Evolutionary conservation across 2,329 filamentous ascomycete genomes (phyloP), one percentile per base, ranked within the genome.

Genomic region (Arthrobotrys musiformis): DNA sequence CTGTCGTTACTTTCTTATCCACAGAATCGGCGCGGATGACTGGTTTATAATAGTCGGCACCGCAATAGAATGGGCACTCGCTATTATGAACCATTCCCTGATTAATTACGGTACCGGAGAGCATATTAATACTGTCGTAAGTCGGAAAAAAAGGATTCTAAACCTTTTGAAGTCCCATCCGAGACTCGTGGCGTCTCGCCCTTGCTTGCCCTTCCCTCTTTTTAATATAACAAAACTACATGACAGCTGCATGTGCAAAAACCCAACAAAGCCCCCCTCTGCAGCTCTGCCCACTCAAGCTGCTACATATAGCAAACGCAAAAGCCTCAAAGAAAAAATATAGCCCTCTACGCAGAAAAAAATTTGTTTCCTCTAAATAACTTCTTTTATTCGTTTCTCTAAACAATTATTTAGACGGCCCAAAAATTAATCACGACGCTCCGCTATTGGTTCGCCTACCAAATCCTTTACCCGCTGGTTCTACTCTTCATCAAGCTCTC

Each of bases 401-500:
- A 22, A 19, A 62, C 9, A 40, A 61, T 50, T 40, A 42, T 56
- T 30, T 61, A 77, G 73, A 67, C 73, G 2, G 54, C 62, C 19
- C 52, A 56, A 44, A 52, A 67, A 30, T 68, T 81, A 17, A 46
- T 81, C 24, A 73, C 79, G 1, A 81, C 80, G 6, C 72, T 81
- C 11, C 82, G 83, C 79, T 81, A 84, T 58, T 83, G 84, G 73
- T 81, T 85, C 30, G 80, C 82, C 6, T 85, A 84, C 79, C 82
- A 84, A 67, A 79, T 85, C 48, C 80, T 84, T 54, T 85, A 83
- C 79, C 79, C 83, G 3, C 78, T 82, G 13, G 81, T 81, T 11
- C 81, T 84, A 54, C 79, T 81, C 61, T 83, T 83, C 24, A 81
- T 84, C 67, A 86, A 86, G 69, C 79, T 85, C 33, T 84, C 83